These are phyloP conservation scores for Zizania latifolia DNA, from an alignment of 176 grass and related monocot genomes.

Conservation along the genomic window DNA sequence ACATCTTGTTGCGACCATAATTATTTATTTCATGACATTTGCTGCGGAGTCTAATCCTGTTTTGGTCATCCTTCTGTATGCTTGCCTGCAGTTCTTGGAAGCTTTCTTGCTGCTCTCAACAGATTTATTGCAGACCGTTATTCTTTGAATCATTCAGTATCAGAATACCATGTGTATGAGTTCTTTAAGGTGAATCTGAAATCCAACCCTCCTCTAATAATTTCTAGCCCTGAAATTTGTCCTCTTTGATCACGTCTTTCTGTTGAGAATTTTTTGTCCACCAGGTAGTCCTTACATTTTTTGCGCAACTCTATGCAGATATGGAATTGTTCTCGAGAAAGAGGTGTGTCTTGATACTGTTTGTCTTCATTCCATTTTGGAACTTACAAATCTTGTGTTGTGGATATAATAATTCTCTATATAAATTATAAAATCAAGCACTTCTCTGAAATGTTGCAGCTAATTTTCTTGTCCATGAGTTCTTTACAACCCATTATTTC, in stretches of 20 bases:
- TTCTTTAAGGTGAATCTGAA: constrained; percentile 68
- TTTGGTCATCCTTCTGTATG: background rate
- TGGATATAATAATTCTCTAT: background rate
- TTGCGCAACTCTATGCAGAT: constrained; percentile 51
- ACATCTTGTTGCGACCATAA: background rate
- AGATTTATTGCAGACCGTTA: constrained; percentile 87
- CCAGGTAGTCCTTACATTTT: constrained; percentile 17
- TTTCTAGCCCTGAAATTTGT: background rate
- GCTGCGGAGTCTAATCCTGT: no score
- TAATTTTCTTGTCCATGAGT: constrained; percentile 91
- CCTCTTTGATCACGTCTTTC: background rate
- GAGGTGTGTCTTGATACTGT: constrained; percentile 37
- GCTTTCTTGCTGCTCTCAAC: constrained; percentile 89
- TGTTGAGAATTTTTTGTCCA: constrained; percentile 8
- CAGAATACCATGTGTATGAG: constrained; percentile 96
- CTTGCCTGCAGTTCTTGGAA: constrained; percentile 75
- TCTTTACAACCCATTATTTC: constrained; percentile 95
- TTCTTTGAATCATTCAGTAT: constrained; percentile 77
- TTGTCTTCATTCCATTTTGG: background rate
- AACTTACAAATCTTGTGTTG: background rate
- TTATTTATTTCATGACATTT: background rate
- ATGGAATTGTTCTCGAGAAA: constrained; percentile 91
- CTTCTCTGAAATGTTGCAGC: constrained; percentile 44
- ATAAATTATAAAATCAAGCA: background rate
- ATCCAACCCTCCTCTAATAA: background rate